Conservation (phyloP, 176 grass and related monocot genomes). For the Secale cereale region DNA sequence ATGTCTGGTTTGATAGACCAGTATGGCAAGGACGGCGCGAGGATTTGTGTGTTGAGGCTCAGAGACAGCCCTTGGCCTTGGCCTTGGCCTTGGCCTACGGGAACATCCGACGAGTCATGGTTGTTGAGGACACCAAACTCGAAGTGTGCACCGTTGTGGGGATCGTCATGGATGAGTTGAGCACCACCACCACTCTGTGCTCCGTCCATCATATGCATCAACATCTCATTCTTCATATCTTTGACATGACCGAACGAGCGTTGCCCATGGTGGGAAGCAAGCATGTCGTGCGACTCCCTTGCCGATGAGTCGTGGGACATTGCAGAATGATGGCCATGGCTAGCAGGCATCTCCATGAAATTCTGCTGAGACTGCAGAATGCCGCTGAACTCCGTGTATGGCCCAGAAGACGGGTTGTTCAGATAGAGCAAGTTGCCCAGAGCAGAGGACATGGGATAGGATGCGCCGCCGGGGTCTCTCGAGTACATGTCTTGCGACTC, state of each 20-base stretch:
- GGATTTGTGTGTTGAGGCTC: conserved; percentile 78
- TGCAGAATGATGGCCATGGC: conserved; percentile 25
- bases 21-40: conserved; percentile 67
- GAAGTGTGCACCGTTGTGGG: conserved; percentile 45
- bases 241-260: conserved; percentile 37
- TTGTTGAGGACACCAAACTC: conserved; percentile 70
- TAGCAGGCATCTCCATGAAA: conserved; percentile 53
- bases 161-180: conserved; percentile 43
- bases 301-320: conserved; percentile 48
- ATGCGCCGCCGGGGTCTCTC: conserved; percentile 33
- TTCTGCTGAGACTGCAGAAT: conserved; percentile 51
- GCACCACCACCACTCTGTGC: conserved; percentile 19
- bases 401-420: conserved; percentile 44
- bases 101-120: conserved; percentile 43
- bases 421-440: conserved; percentile 81
- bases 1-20: conserved; percentile 64
- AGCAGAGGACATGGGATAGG: conserved; percentile 61
- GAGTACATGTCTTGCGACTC: conserved; percentile 59
- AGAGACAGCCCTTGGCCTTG: conserved; percentile 88
- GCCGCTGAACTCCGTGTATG: conserved; percentile 62
- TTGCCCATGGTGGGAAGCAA: conserved; percentile 44
- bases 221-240: conserved; percentile 56
- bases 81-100: conserved; percentile 36
- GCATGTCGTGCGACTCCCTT: conserved; percentile 53
- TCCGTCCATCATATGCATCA: conserved; percentile 60